Evolutionary conservation across 2,329 filamentous ascomycete species (phyloP), one percentile per base, ranked within the genome.

Genomic region (Lachnellula subtilissima): DNA sequence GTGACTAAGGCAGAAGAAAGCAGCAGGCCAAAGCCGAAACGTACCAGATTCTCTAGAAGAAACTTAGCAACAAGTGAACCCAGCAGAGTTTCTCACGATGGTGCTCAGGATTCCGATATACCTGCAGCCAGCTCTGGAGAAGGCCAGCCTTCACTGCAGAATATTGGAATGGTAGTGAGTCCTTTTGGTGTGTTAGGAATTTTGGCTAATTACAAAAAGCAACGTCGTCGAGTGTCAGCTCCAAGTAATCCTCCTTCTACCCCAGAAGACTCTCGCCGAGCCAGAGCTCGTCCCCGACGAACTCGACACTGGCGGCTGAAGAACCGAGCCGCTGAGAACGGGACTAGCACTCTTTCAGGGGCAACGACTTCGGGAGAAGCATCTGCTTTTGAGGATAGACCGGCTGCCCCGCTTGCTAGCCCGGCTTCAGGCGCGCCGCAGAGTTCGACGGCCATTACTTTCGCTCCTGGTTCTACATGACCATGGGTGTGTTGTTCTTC

Each of bases 231-330:
- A 2, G 65, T 68, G 14, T 68, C 65, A 25, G 65, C 65, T 25
- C 65, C 66, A 47, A 66, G 62, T 62, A 65, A 69, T 45, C 64
- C 62, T 5, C 62, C 62, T 19, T 40, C 57, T 19, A 40, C 49
- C 37, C 43, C 54, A 36, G 61, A 61, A 43, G 60, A 66, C 2
- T 47, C 56, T 32, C 60, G 60, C 35, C 53, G 47, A 28, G 54
- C 52, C 35, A 52, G 47, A 28, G 54, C 52, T 53, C 62, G 64
- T 48, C 22, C 40, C 42, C 57, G 61, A 23, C 64, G 66, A 19
- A 55, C 49, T 50, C 64, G 66, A n/a, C 64, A 69, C 52, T 69
- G 66, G 67, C 53, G 67, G 54, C 50, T 66, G 40, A 67, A 62
- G 50, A 65, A 67, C 43, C 60, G 62, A 11, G 49, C 54, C 54